These are phyloP conservation scores for Exophiala xenobiotica DNA, from an alignment of 2,329 filamentous ascomycete genomes.

Conservation along the genomic window DNA sequence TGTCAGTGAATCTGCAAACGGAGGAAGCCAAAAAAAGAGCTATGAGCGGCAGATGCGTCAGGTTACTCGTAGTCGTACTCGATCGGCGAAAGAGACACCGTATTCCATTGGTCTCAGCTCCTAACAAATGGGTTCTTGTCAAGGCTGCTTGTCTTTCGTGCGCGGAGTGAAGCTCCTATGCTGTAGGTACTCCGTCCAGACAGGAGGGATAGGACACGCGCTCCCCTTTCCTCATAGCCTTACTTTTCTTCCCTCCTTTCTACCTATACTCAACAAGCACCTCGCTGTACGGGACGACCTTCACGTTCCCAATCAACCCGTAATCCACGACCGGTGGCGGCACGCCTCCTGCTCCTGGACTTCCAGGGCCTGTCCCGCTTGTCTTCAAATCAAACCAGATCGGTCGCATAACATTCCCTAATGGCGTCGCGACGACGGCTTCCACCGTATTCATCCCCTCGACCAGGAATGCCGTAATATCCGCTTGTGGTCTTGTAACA, in stretches of 20 bases:
- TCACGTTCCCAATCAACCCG: conserved; percentile 1
- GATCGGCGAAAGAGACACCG: too few relatives aligned
- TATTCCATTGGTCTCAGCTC: too few relatives aligned
- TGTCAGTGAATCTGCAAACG: not conserved
- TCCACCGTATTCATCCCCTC: conserved; percentile 1
- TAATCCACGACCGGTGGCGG: conserved; percentile 1
- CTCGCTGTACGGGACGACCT: not conserved
- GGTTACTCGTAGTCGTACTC: too few relatives aligned
- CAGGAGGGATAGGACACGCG: too few relatives aligned
- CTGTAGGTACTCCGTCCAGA: too few relatives aligned
- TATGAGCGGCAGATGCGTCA: not conserved
- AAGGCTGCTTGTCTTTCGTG: too few relatives aligned
- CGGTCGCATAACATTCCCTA: conserved; percentile 1
- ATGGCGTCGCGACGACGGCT: not conserved
- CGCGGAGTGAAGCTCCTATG: too few relatives aligned
- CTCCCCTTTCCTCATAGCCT: too few relatives aligned
- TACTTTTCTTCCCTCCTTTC: not conserved
- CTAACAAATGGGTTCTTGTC: too few relatives aligned
- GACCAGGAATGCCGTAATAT: not conserved
- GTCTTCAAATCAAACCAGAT: conserved; percentile 1
- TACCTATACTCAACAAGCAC: not conserved
- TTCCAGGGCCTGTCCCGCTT: not conserved
- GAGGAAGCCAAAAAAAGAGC: not conserved
- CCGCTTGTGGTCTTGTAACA: not conserved
- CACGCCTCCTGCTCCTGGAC: not conserved